Conservation (phyloP, 225 moss, liverwort and hornwort species). For the Thuidium tamariscinum region DNA sequence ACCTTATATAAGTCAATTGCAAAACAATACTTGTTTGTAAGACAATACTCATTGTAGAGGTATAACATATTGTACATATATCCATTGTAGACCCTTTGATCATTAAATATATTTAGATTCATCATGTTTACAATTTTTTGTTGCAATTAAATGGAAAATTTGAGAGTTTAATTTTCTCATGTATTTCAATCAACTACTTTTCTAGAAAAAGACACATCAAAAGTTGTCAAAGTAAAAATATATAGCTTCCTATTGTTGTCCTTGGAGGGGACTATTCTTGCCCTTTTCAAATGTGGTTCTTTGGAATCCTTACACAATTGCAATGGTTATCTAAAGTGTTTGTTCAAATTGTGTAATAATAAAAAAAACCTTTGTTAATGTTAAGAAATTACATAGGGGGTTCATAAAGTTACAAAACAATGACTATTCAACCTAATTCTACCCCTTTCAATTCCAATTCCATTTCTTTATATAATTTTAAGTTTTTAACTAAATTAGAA, state of each 20-base stretch:
- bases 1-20: not conserved
- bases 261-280: accelerated
- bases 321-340: not conserved
- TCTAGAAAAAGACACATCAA: accelerated
- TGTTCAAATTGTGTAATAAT: not conserved
- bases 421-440: not conserved
- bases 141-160: not conserved
- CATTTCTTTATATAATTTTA: accelerated
- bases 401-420: accelerated
- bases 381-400: accelerated
- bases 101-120: accelerated
- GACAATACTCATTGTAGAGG: not conserved
- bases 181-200: not conserved
- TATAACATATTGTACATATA: too few species aligned
- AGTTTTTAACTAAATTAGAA: not conserved
- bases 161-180: not conserved
- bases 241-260: not conserved
- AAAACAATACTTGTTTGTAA: not conserved
- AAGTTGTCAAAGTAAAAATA: not conserved
- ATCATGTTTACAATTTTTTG: accelerated
- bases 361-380: too few species aligned
- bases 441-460: not conserved
- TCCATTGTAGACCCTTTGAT: accelerated
- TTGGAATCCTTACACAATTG: accelerated
- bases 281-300: not conserved